These are phyloP conservation scores for Gracilariopsis chorda DNA, from an alignment of 23 red algal species.

Conservation along the genomic window DNA sequence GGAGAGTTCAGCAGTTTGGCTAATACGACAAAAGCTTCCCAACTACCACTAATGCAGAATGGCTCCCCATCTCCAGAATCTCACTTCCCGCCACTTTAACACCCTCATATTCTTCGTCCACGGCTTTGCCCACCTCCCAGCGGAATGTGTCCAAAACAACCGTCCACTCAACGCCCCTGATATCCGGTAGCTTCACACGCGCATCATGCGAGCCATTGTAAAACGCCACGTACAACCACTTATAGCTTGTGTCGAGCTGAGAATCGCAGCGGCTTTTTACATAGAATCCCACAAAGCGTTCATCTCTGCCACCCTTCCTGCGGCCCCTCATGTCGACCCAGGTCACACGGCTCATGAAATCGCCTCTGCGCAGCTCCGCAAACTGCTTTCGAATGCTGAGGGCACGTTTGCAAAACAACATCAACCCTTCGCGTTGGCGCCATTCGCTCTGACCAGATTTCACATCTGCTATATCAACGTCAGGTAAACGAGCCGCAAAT, in stretches of 20 bases:
- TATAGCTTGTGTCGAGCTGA: not conserved
- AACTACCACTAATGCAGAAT: not conserved
- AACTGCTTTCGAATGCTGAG: not conserved
- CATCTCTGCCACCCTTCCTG: not conserved
- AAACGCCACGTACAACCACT: not conserved
- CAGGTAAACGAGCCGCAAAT: slow-evolving; percentile 4
- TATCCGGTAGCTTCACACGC: not conserved
- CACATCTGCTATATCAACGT: not conserved
- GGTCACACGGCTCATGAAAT: slow-evolving; percentile 2
- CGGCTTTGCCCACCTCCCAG: not conserved
- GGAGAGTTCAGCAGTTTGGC: too few species aligned
- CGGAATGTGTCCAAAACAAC: slow-evolving; percentile 5
- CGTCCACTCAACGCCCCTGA: not conserved
- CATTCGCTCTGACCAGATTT: not conserved
- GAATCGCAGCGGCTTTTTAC: not conserved
- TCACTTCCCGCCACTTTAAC: not conserved
- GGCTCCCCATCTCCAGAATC: not conserved
- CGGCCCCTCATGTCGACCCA: slow-evolving; percentile 27
- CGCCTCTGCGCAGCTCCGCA: not conserved
- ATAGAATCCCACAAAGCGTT: not conserved
- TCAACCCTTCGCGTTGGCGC: not conserved
- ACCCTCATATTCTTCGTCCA: not conserved
- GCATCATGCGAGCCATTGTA: not conserved
- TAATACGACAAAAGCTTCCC: not conserved
- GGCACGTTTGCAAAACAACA: not conserved